phyloP scores from a whole-genome alignment of 2,329 filamentous ascomycete species.

The Alternaria longipes region DNA sequence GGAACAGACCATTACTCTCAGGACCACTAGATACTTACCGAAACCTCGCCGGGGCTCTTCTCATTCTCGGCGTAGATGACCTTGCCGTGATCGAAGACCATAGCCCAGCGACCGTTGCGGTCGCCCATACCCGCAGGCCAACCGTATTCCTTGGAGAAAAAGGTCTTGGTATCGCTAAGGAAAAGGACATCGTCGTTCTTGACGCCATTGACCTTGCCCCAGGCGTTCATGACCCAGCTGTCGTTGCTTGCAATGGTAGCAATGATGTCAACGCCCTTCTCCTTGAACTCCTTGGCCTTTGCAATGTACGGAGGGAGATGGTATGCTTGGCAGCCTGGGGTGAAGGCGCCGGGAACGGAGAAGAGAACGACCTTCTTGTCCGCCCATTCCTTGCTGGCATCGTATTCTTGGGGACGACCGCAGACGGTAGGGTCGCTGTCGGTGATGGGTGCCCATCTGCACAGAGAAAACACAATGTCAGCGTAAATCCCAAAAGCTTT shows the following conservation, averaged over 20 bases:
- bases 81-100: slow-evolving; percentile 81
- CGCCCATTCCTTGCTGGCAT: slow-evolving; percentile 79
- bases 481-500: not conserved
- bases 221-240: slow-evolving; percentile 85
- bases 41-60: slow-evolving; percentile 59
- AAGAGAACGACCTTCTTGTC: slow-evolving; percentile 77
- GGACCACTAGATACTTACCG: slow-evolving; percentile 41
- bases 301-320: slow-evolving; percentile 84
- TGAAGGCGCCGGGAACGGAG: slow-evolving; percentile 80
- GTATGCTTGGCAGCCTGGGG: slow-evolving; percentile 81
- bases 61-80: slow-evolving; percentile 83
- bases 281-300: slow-evolving; percentile 74
- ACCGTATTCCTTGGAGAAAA: slow-evolving; percentile 80
- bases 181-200: slow-evolving; percentile 79
- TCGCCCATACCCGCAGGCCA: slow-evolving; percentile 75
- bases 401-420: slow-evolving; percentile 78
- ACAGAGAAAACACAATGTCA: not conserved
- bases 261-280: slow-evolving; percentile 85
- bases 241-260: slow-evolving; percentile 87
- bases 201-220: slow-evolving; percentile 87
- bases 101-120: slow-evolving; percentile 79
- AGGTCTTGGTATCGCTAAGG: slow-evolving; percentile 74
- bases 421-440: slow-evolving; percentile 77
- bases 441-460: slow-evolving; percentile 79
- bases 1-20: not conserved